These are phyloP conservation scores for Aciculoconidium aculeatum DNA, from an alignment of 805 yeast species.

Conservation along the genomic window DNA sequence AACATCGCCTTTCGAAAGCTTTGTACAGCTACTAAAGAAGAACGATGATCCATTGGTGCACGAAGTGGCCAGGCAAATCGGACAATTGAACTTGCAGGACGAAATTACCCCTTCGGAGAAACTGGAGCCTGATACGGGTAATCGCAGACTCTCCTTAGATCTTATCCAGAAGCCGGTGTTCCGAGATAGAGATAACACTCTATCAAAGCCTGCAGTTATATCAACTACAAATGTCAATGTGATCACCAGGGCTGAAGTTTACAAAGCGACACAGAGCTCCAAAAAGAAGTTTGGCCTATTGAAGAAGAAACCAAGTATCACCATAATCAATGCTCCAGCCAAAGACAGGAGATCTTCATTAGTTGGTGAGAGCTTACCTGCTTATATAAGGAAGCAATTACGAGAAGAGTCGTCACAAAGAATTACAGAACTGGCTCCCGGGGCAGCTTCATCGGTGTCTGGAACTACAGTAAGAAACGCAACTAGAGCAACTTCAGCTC, in stretches of 20 bases:
- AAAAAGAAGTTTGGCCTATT: slow-evolving; percentile 8
- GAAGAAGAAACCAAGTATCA: neutral
- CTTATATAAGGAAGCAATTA: slow-evolving; percentile 26
- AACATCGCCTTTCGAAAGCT: no score
- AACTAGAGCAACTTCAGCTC: no score
- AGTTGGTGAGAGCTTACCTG: slow-evolving; percentile 32
- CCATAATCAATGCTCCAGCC: slow-evolving; percentile 1
- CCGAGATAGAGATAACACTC: no score
- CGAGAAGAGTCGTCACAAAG: slow-evolving; percentile 3
- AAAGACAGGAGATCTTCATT: slow-evolving; percentile 25
- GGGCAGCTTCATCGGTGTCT: slow-evolving; percentile 1
- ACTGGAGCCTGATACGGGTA: no score
- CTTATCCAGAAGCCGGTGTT: no score
- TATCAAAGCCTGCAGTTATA: slow-evolving; percentile 17
- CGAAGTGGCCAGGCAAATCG: no score
- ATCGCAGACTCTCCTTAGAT: slow-evolving; percentile 2
- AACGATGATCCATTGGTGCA: no score
- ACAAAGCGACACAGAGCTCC: slow-evolving; percentile 3
- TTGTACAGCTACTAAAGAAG: no score
- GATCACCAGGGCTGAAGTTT: slow-evolving; percentile 20
- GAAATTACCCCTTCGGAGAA: no score
- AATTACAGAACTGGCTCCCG: neutral
- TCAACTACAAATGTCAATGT: slow-evolving; percentile 30
- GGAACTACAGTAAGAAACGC: no score
- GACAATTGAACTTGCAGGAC: no score